Conservation (phyloP, 768 basidiomycete genomes). For the Mycena alexandri region DNA sequence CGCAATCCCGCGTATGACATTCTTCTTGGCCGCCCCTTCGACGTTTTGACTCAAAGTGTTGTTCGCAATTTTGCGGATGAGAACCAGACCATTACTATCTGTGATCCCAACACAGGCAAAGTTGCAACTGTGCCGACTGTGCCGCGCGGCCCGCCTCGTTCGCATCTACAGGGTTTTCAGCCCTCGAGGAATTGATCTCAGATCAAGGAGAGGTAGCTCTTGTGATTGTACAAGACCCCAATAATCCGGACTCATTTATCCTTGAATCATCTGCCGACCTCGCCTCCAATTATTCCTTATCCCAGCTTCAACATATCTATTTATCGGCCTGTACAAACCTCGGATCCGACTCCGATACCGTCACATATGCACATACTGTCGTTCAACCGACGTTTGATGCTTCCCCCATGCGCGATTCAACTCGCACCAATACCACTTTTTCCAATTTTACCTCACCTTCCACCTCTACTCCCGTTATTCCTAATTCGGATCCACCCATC, state of each 20-base stretch:
- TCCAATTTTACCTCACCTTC: neutral
- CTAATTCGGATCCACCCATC: slow-evolving; percentile 4
- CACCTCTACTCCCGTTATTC: neutral
- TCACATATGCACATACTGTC: slow-evolving; percentile 5
- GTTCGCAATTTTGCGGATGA: neutral
- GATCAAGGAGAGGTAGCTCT: slow-evolving; percentile 27
- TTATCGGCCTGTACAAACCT: slow-evolving; percentile 17
- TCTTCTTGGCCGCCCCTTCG: slow-evolving; percentile 32
- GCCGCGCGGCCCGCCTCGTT: neutral
- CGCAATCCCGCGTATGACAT: slow-evolving; percentile 23
- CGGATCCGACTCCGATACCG: neutral
- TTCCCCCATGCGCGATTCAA: slow-evolving; percentile 21
- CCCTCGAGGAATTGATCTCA: slow-evolving; percentile 20
- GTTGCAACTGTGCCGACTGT: slow-evolving; percentile 14
- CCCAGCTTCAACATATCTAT: neutral
- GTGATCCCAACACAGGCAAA: slow-evolving; percentile 16
- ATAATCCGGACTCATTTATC: slow-evolving; percentile 3
- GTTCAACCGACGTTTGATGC: slow-evolving; percentile 20
- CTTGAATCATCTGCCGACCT: slow-evolving; percentile 11
- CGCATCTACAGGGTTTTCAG: neutral
- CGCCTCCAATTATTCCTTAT: slow-evolving; percentile 1
- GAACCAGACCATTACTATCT: slow-evolving; percentile 10
- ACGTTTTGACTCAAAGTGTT: slow-evolving; percentile 8
- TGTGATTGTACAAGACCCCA: neutral
- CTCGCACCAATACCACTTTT: neutral